Percentiles rank a stretch among this genome's conserved stretches.
Conservation (phyloP, 768 basidiomycete genomes). For the Leccinellum rugosiceps region DNA sequence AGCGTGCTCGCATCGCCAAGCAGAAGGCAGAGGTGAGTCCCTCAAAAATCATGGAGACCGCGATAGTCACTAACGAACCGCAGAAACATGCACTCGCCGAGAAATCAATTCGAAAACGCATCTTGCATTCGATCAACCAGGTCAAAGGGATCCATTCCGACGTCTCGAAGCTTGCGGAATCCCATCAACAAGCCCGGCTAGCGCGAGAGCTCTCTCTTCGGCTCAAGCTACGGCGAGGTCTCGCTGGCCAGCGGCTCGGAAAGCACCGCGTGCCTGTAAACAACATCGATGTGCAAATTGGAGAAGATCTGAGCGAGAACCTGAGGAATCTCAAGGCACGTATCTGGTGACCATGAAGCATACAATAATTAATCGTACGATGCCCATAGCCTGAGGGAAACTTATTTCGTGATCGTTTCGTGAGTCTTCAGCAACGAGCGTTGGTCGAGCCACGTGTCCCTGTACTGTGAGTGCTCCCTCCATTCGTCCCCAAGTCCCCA, state of each 20-base stretch:
- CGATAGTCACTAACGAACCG: background rate
- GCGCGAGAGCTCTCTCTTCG: conserved; percentile 40
- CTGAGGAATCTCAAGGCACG: conserved; percentile 77
- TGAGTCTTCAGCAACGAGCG: conserved; percentile 83
- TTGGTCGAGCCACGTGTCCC: conserved; percentile 84
- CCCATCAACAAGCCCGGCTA: conserved; percentile 37
- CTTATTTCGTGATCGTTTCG: conserved; percentile 84
- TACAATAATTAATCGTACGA: background rate
- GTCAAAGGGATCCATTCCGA: conserved; percentile 51
- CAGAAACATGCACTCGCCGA: conserved; percentile 67
- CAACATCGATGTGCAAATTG: conserved; percentile 80
- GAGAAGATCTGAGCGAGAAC: conserved; percentile 85
- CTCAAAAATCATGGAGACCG: background rate
- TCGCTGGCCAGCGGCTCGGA: conserved; percentile 74
- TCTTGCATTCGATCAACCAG: conserved; percentile 55
- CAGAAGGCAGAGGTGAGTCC: conserved; percentile 58
- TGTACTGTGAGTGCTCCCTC: conserved; percentile 49
- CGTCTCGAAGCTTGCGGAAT: conserved; percentile 33
- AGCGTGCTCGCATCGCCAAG: conserved; percentile 65
- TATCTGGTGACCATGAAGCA: background rate
- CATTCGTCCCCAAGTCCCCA: conserved; percentile 11
- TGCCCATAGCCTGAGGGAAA: conserved; percentile 82
- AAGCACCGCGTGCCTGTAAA: conserved; percentile 72
- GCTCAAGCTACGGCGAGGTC: conserved; percentile 57
- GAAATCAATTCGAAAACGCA: conserved; percentile 54